These are phyloP conservation scores for Triangularia setosa DNA, from an alignment of 2,329 filamentous ascomycete species.

Conservation along the genomic window DNA sequence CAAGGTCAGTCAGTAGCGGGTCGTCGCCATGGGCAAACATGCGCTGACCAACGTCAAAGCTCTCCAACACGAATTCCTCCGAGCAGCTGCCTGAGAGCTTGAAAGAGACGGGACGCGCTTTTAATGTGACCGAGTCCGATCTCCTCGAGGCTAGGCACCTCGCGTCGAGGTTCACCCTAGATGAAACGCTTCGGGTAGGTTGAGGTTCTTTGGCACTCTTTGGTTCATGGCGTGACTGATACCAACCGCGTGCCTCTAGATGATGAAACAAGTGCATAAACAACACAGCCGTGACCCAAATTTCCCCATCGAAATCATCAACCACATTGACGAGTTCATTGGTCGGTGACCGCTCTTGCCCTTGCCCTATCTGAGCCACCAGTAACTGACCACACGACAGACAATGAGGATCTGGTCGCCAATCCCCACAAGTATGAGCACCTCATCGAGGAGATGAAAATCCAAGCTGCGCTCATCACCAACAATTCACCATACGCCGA, in stretches of 20 bases:
- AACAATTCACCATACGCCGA: slow-evolving; percentile 56
- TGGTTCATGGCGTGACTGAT: neutral
- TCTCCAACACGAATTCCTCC: neutral
- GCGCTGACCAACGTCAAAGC: neutral
- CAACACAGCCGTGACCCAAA: slow-evolving; percentile 24
- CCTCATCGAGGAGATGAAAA: slow-evolving; percentile 51
- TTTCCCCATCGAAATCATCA: slow-evolving; percentile 21
- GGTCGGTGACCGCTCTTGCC: slow-evolving; percentile 7
- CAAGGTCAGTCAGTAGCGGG: neutral
- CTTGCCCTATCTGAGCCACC: neutral
- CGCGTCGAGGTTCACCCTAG: slow-evolving; percentile 20
- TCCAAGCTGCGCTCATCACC: slow-evolving; percentile 51
- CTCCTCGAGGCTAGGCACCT: slow-evolving; percentile 20
- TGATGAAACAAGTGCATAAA: slow-evolving; percentile 18
- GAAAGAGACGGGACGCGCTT: neutral
- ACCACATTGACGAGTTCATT: slow-evolving; percentile 22
- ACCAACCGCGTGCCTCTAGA: neutral
- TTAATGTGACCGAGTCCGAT: slow-evolving; percentile 21
- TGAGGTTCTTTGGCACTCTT: neutral
- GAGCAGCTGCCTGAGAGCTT: neutral
- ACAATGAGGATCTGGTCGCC: slow-evolving; percentile 41
- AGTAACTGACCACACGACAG: slow-evolving; percentile 19
- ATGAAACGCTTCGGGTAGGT: slow-evolving; percentile 19
- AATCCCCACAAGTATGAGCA: slow-evolving; percentile 45
- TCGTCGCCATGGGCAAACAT: neutral